Evolutionary conservation across 1,284 basidiomycete genomes (phyloP), one percentile per base, ranked within the genome.

Genomic region (Puccinia polysora): DNA sequence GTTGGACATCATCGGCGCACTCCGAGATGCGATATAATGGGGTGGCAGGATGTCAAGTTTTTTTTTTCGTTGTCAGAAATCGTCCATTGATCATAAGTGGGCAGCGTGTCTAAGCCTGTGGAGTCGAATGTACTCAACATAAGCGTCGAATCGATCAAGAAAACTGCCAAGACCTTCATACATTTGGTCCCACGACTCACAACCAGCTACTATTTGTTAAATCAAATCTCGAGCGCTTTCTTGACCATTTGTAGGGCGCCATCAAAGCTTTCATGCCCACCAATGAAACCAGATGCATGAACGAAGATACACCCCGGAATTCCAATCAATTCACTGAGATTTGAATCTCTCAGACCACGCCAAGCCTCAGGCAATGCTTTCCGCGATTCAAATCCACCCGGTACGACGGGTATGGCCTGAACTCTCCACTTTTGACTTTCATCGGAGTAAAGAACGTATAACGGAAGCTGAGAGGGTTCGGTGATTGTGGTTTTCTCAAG

Each of bases 261-360:
- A 40, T 91, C 88, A 81, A 86, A 89, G 2, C 92, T 94, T 79
- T 88, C 86, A 80, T 95, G 75, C 86, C 91, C 92, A 77, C 93
- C 96, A 77, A 94, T 97, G 80, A 98, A 98, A 2, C 95, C 95
- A 73, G 88, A 89, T 0, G 92, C 90, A 81, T 98, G 95, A 32
- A 94, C 88, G 79, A 98, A 98, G 71, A 97, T 86, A 67, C 92
- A 86, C 1, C 88, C 91, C 1, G 76, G 74, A 74, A 97, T 87
- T 1, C 91, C 91, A 12, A 86, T 87, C 14, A 86, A 81, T 75
- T 87, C 82, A 58, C 86, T 88, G 53, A 98, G 82, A 62, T 85
- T 84, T 8, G 89, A 87, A 79, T 98, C 96, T 53, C 96, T 84
- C 47, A 95, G 81, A 8, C 96, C 95, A 74, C 94, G 84, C 95